Conservation (phyloP, 768 basidiomycete genomes). For the Suillus ampliporus region DNA sequence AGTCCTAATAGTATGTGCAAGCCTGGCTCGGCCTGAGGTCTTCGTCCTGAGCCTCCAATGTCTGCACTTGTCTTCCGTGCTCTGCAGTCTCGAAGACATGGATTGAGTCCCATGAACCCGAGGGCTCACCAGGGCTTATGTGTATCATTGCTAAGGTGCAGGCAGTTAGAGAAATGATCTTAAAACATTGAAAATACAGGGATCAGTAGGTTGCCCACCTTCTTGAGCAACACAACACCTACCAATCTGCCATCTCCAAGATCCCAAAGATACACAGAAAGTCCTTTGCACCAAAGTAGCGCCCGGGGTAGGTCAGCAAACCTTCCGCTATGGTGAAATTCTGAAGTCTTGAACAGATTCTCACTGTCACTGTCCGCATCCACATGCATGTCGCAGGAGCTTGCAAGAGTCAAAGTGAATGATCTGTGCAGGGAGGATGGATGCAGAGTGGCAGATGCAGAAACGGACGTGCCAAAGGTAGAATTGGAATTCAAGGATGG, state of each 20-base stretch:
- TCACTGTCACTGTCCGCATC: conserved; percentile 9
- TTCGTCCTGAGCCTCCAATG: too few species aligned
- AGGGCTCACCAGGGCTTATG: conserved; percentile 59
- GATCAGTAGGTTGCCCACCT: conserved; percentile 54
- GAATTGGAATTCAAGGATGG: conserved; percentile 36
- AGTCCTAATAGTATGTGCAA: too few species aligned
- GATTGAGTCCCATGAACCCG: conserved; percentile 97
- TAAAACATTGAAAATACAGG: conserved; percentile 5
- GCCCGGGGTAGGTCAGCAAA: conserved; percentile 21
- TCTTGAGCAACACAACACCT: conserved; percentile 95
- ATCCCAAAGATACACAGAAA: conserved; percentile 99
- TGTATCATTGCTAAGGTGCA: conserved; percentile 64
- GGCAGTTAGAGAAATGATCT: conserved; percentile 9
- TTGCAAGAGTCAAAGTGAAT: conserved; percentile 37
- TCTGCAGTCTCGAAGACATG: conserved; percentile 97
- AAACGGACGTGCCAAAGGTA: conserved; percentile 46
- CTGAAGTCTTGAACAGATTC: conserved; percentile 15
- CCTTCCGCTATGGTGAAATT: conserved; percentile 19
- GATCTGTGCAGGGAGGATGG: conserved; percentile 48
- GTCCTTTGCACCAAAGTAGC: conserved; percentile 28
- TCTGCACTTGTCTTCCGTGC: conserved; percentile 89
- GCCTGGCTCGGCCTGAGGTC: too few species aligned
- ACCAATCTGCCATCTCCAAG: conserved; percentile 96
- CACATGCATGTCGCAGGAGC: conserved; percentile 19
- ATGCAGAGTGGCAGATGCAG: conserved; percentile 43